These are phyloP conservation scores for Amaranthus tricolor DNA, from an alignment of 179 eudicot species.

Conservation along the genomic window DNA sequence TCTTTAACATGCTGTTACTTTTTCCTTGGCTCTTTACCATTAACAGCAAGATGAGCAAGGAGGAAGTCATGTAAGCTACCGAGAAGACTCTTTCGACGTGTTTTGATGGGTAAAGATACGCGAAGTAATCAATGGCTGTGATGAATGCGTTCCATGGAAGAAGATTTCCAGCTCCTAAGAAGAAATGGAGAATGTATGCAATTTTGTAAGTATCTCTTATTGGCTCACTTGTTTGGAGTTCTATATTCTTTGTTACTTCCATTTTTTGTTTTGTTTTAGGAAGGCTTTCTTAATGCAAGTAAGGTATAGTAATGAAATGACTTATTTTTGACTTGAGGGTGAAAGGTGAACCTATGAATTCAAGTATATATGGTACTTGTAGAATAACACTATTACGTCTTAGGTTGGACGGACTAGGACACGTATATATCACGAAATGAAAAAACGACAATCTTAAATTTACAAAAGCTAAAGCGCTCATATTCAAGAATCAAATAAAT, in stretches of 20 bases:
- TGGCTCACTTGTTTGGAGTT: constrained; percentile 26
- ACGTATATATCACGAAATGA: background rate
- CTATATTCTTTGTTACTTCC: constrained; percentile 29
- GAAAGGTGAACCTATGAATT: background rate
- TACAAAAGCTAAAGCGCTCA: background rate
- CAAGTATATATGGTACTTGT: background rate
- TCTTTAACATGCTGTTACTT: constrained; percentile 14
- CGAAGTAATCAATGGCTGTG: constrained; percentile 74
- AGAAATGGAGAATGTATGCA: constrained; percentile 64
- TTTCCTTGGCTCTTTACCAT: constrained; percentile 38
- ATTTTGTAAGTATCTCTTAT: constrained; percentile 55
- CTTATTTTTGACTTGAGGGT: background rate
- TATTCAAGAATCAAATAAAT: background rate
- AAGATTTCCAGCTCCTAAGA: constrained; percentile 59
- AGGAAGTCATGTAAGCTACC: constrained; percentile 74
- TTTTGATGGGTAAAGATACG: constrained; percentile 49
- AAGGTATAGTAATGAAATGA: too few relatives aligned
- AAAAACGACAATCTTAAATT: background rate
- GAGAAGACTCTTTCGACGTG: constrained; percentile 75
- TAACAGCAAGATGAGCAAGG: constrained; percentile 47
- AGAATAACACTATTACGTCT: constrained; percentile 6
- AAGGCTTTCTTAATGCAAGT: background rate
- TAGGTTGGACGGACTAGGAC: background rate
- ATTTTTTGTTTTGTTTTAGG: constrained; percentile 15
- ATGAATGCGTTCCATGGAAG: constrained; percentile 75